Percentiles rank a stretch among this genome's conserved stretches.
Evolutionary conservation across 805 yeast genomes (phyloP).

Genomic region (Vanderwaltozyma polyspora): DNA sequence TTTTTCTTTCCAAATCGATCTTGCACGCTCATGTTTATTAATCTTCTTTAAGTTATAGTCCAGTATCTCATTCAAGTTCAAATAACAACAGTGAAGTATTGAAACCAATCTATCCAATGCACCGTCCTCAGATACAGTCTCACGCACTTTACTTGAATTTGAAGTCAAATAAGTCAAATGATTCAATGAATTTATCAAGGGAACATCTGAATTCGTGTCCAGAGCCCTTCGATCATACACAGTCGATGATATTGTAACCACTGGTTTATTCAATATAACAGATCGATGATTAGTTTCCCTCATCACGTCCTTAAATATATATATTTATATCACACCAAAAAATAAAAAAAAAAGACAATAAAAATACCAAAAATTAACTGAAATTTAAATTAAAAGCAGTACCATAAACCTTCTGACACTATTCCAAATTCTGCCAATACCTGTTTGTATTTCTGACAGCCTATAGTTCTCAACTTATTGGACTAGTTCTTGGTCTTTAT

Average conservation of each 20-base stretch:
- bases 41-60: conserved; percentile 12
- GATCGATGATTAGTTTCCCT: conserved; percentile 83
- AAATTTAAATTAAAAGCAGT: too few relatives aligned
- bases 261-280: conserved; percentile 71
- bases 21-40: conserved; percentile 8
- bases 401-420: too few relatives aligned
- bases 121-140: conserved; percentile 80
- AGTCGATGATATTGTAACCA: conserved; percentile 81
- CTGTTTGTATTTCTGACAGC: too few relatives aligned
- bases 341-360: background rate
- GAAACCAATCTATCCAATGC: conserved; percentile 82
- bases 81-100: conserved; percentile 71
- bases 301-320: too few relatives aligned
- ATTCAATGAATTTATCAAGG: conserved; percentile 82
- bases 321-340: too few relatives aligned
- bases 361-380: too few relatives aligned
- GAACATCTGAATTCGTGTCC: conserved; percentile 81
- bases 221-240: conserved; percentile 87
- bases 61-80: conserved; percentile 14
- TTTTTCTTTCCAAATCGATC: conserved; percentile 26
- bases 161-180: conserved; percentile 82
- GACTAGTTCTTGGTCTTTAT: too few relatives aligned
- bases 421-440: too few relatives aligned
- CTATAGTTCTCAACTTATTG: too few relatives aligned
- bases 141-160: conserved; percentile 79